Conservation (phyloP, 1,139 yeast species). For the Candida sp. region DNA sequence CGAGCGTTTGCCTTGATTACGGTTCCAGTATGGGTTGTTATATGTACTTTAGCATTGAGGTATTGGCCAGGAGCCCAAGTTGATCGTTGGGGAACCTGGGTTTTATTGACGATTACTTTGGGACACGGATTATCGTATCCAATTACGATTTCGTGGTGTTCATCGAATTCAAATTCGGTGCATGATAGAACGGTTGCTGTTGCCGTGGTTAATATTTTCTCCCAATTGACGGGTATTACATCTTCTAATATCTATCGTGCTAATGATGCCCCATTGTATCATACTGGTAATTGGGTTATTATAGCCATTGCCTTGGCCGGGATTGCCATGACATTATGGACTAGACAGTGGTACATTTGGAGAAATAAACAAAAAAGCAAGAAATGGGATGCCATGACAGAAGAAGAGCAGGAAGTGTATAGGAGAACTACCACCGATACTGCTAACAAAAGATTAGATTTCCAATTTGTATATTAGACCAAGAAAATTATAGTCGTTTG, state of each 20-base stretch:
- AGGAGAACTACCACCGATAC: constrained; percentile 37
- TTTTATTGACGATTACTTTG: constrained; percentile 40
- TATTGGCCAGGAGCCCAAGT: constrained; percentile 50
- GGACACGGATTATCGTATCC: constrained; percentile 40
- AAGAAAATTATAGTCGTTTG: not conserved
- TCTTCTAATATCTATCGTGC: constrained; percentile 53
- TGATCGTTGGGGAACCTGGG: constrained; percentile 52
- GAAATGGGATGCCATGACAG: constrained; percentile 46
- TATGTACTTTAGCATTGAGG: constrained; percentile 38
- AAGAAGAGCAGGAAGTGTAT: constrained; percentile 46
- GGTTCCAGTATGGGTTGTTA: constrained; percentile 36
- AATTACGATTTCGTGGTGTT: constrained; percentile 56
- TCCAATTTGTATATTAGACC: constrained; percentile 25
- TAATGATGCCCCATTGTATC: constrained; percentile 57
- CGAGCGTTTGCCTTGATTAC: constrained; percentile 29
- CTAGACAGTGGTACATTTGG: constrained; percentile 40
- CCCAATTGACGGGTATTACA: constrained; percentile 52
- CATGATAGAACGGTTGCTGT: constrained; percentile 58
- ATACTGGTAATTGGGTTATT: constrained; percentile 44
- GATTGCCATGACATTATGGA: constrained; percentile 15
- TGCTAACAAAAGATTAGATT: constrained; percentile 58
- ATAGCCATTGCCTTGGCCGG: constrained; percentile 13
- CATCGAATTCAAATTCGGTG: constrained; percentile 59
- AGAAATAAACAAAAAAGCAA: constrained; percentile 43
- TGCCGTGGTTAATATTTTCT: constrained; percentile 60